Evolutionary conservation across 164 flowering plant species (phyloP).

Genomic region (Macadamia integrifolia): DNA sequence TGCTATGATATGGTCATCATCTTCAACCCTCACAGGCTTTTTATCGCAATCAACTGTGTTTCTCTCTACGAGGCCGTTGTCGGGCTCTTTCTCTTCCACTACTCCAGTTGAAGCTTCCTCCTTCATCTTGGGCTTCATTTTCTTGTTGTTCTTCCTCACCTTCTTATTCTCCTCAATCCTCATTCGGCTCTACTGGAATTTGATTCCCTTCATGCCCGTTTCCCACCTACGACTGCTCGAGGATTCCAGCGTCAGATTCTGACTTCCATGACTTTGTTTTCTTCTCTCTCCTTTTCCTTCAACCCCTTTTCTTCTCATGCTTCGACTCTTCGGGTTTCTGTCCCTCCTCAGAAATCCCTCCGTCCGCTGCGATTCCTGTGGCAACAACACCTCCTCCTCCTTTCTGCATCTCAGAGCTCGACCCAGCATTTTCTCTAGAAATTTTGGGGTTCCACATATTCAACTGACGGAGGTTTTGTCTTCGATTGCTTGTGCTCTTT

Average conservation of each 20-base stretch:
- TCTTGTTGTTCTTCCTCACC: too few relatives aligned
- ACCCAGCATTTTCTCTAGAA: not conserved
- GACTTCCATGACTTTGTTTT: not conserved
- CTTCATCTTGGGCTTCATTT: too few relatives aligned
- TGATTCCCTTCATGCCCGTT: not conserved
- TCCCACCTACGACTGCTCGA: not conserved
- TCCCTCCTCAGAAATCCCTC: not conserved
- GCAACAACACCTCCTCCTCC: not conserved
- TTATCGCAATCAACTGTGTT: not conserved
- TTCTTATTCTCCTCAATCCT: too few relatives aligned
- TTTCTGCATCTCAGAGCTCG: not conserved
- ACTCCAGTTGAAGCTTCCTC: too few relatives aligned
- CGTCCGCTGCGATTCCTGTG: not conserved
- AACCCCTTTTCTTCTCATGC: not conserved
- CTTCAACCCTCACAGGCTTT: not conserved
- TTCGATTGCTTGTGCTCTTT: not conserved
- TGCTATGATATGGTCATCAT: too few relatives aligned
- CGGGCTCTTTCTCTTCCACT: too few relatives aligned
- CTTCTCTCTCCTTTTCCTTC: not conserved
- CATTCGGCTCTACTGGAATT: too few relatives aligned
- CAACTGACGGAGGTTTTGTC: not conserved
- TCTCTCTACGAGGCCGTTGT: not conserved
- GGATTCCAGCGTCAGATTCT: not conserved
- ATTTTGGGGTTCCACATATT: not conserved
- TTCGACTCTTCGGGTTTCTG: not conserved